phyloP scores from a whole-genome alignment of 192 early-diverging fungal genomes.

The Pilobolus umbonatus region DNA sequence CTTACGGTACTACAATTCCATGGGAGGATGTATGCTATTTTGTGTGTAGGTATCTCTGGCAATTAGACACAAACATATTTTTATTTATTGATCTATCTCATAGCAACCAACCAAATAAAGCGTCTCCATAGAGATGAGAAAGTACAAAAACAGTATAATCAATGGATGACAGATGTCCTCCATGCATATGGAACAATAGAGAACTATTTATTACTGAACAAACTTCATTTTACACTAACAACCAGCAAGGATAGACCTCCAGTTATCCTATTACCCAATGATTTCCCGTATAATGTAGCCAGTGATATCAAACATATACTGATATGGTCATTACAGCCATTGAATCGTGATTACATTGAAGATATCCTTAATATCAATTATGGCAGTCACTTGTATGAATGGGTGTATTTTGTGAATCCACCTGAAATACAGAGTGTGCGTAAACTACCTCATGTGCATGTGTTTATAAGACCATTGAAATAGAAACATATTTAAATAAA shows the following conservation, averaged over 20 bases:
- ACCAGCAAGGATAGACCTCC: constrained; percentile 1
- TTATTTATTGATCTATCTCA: neutral
- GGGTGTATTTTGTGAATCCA: constrained; percentile 30
- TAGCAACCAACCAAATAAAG: constrained; percentile 28
- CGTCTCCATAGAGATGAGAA: constrained; percentile 12
- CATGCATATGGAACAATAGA: constrained; percentile 25
- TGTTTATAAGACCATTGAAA: constrained; percentile 15
- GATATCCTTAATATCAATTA: constrained; percentile 13
- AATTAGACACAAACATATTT: too few relatives aligned
- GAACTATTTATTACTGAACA: constrained; percentile 19
- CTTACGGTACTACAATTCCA: neutral
- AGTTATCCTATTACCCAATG: constrained; percentile 27
- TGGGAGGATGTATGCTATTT: constrained; percentile 27
- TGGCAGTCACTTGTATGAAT: constrained; percentile 11
- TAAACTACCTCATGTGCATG: constrained; percentile 29
- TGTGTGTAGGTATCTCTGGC: constrained; percentile 22
- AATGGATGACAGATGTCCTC: constrained; percentile 24
- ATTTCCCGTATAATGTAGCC: constrained; percentile 25
- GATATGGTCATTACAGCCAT: constrained; percentile 18
- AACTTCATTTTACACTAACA: constrained; percentile 5
- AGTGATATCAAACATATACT: constrained; percentile 19
- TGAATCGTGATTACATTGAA: constrained; percentile 8
- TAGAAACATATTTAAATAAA: too few relatives aligned
- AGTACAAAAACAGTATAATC: constrained; percentile 14
- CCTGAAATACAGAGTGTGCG: constrained; percentile 30